Base-by-base conservation (phyloP, 2,329 filamentous ascomycete genomes). In the Diaporthe helianthi region DNA sequence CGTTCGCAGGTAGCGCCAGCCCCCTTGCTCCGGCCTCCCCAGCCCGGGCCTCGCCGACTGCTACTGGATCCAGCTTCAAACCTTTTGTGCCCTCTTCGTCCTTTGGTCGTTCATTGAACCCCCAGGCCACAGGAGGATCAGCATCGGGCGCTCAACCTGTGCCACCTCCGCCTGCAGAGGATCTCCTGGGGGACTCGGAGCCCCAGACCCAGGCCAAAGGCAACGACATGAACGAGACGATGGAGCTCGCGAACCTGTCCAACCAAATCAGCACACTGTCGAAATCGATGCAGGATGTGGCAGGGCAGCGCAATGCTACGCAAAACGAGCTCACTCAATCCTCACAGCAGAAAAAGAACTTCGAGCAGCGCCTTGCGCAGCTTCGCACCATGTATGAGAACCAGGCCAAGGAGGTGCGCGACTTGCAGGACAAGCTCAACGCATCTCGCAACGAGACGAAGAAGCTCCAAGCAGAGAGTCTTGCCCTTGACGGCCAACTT, bases 251-350 rank as follows among this genome's bases (percentile, higher is more conserved):
- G 64, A 98, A 99, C 77, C 85, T 99, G 74, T 98, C 95, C 0
- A 98, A 97, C 78, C 96, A 98, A 79, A 93, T 99, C 73, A 91
- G 93, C 38, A 95, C 92, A 2, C 82, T 99, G 67, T 92, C 94
- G 0, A 97, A 91, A 76, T 94, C 99, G 81, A 97, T 97, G 89
- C 93, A 97, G 77, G 93, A 95, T 74, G 92, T 97, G 1, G 93
- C 97, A 78, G 89, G 86, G 41, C 95, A 97, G 80, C 91, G 94
- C 72, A 87, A 84, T 6, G 88, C 89, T 2, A 92, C 92, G 0
- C 94, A 98, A 79, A 91, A 91, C 73, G 93, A 97, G 70, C 82
- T 98, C 64, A 92, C 87, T 71, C 93, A 94, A 76, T 90, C 92
- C 38, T 93, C 87, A 64, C 89, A 90, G 15, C 94, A 98, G 79